A percentile compares a stretch with the other conserved stretches of the same genome.
These are phyloP conservation scores for Dictyostelium brefeldianum DNA, from an alignment of 78 protist species.

Conservation along the genomic window DNA sequence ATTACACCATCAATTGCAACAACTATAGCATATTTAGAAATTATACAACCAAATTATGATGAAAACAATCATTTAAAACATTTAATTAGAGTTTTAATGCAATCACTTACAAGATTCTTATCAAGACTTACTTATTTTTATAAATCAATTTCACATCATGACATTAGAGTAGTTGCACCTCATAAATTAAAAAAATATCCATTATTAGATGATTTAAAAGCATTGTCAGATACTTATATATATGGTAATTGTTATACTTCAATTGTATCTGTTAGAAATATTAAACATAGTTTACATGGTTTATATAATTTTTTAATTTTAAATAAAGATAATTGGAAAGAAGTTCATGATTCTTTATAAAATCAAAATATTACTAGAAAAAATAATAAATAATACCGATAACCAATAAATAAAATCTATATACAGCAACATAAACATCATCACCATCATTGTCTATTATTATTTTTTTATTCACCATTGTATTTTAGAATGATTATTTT, in stretches of 20 bases:
- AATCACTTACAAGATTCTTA: background rate
- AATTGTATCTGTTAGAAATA: background rate
- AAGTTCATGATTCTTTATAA: background rate
- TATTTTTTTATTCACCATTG: too few relatives aligned
- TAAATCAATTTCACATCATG: background rate
- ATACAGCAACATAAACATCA: too few relatives aligned
- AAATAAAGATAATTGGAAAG: slow-evolving; percentile 12
- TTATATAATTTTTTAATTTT: background rate
- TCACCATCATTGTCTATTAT: too few relatives aligned
- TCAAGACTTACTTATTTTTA: background rate
- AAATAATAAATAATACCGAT: background rate
- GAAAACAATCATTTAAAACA: background rate
- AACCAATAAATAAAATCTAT: too few relatives aligned
- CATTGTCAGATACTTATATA: background rate
- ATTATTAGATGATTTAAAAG: background rate
- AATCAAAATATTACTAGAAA: background rate
- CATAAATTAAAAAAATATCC: slow-evolving; percentile 7
- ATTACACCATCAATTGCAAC: background rate
- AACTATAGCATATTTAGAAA: background rate
- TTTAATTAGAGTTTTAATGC: background rate
- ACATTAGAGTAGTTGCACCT: background rate
- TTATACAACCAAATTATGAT: background rate
- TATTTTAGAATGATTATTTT: too few relatives aligned
- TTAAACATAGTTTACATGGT: background rate
- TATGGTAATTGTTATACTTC: background rate